phyloP scores from a whole-genome alignment of 148 eudicot genomes.

The Vaccinium myrtillus region DNA sequence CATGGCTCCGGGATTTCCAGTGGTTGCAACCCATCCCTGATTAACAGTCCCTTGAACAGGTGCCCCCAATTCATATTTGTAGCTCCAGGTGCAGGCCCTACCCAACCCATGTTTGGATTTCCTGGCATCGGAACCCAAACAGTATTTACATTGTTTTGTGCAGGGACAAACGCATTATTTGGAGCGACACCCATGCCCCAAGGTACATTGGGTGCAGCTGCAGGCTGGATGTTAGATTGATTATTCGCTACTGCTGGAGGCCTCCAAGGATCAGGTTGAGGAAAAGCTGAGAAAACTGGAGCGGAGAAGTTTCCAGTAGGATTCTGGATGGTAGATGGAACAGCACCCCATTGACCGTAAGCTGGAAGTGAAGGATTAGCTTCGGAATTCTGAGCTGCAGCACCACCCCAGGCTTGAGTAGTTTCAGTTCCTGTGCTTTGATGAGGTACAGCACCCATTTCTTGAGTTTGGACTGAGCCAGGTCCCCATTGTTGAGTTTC shows the following conservation, averaged over 20 bases:
- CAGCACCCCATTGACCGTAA: conserved; percentile 57
- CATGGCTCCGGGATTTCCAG: conserved; percentile 31
- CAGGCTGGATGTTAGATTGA: conserved; percentile 31
- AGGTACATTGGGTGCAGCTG: conserved; percentile 39
- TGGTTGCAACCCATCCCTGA: conserved; percentile 34
- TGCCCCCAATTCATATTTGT: conserved; percentile 36
- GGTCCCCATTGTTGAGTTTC: conserved; percentile 42
- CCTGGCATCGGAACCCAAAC: conserved; percentile 39
- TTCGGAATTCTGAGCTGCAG: conserved; percentile 27
- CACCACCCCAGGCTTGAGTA: conserved; percentile 35
- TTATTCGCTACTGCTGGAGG: conserved; percentile 34
- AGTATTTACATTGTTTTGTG: conserved; percentile 29
- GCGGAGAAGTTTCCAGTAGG: conserved; percentile 41
- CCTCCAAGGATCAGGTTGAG: conserved; percentile 46
- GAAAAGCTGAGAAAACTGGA: conserved; percentile 38
- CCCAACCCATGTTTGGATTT: conserved; percentile 70
- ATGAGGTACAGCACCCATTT: conserved; percentile 14
- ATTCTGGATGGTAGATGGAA: conserved; percentile 45
- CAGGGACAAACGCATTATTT: conserved; percentile 13
- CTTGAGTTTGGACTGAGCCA: conserved; percentile 6
- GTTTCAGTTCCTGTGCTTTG: background rate
- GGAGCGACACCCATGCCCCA: conserved; percentile 41
- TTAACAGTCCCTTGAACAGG: conserved; percentile 29
- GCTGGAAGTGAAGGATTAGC: conserved; percentile 32
- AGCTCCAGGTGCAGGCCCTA: conserved; percentile 33